phyloP scores from a whole-genome alignment of 2,329 filamentous ascomycete genomes.

The Exophiala spinifera region DNA sequence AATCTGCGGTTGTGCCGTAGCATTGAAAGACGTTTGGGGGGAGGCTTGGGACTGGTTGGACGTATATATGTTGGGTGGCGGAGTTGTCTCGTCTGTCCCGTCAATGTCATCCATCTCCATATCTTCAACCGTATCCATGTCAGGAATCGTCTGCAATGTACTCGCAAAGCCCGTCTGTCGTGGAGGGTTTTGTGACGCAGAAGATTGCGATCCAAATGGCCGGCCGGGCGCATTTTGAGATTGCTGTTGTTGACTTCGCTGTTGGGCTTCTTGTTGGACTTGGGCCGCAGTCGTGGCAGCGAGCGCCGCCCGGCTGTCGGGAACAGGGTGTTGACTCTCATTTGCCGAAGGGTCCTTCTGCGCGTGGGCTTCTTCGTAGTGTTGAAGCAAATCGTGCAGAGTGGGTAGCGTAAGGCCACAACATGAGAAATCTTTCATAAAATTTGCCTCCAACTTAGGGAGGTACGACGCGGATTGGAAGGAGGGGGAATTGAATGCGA shows the following conservation, averaged over 20 bases:
- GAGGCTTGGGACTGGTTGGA: conserved; percentile 67
- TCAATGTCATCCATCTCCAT: conserved; percentile 93
- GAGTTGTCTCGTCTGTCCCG: conserved; percentile 34
- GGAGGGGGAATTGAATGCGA: conserved; percentile 73
- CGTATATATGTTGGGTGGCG: conserved; percentile 39
- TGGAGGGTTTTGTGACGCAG: conserved; percentile 24
- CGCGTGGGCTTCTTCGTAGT: conserved; percentile 94
- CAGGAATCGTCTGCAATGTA: conserved; percentile 34
- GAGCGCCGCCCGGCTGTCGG: conserved; percentile 51
- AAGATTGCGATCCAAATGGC: conserved; percentile 28
- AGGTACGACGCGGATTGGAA: conserved; percentile 96
- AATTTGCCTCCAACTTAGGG: conserved; percentile 93
- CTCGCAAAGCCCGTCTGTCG: conserved; percentile 26
- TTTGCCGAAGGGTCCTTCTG: conserved; percentile 58
- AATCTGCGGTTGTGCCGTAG: conserved; percentile 51
- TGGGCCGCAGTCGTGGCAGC: conserved; percentile 43
- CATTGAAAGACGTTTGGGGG: conserved; percentile 59
- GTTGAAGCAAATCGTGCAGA: conserved; percentile 89
- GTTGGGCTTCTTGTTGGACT: conserved; percentile 51
- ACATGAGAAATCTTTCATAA: conserved; percentile 96
- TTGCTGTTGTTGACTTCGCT: conserved; percentile 35
- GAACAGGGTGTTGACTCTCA: conserved; percentile 40
- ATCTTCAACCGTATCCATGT: conserved; percentile 58
- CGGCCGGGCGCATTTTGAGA: conserved; percentile 27
- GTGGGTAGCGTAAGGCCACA: conserved; percentile 87